Base-by-base conservation (phyloP, 2,329 filamentous ascomycete species). In the Fusarium transvaalense region DNA sequence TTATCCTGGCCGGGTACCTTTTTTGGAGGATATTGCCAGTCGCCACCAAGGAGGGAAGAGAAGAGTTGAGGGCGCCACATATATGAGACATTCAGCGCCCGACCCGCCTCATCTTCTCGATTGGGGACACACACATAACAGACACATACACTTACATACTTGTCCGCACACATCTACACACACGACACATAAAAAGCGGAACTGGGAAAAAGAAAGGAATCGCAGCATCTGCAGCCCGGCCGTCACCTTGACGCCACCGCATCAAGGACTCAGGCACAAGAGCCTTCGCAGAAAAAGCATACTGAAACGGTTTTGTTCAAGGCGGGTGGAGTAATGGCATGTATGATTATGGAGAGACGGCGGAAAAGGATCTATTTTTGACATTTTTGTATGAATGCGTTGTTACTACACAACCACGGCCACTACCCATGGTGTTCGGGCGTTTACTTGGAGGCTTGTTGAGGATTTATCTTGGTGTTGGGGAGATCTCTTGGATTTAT, bases 81-180 rank as follows among this genome's bases (percentile, higher is more conserved):
- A 57, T 32, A 64, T 74, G 69, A 74, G 68, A 74, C 71, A 74
- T 65, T 37, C 63, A 66, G 54, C 37, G 59, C 35, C 53, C 39
- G 56, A 51, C 58, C 60, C 54, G 47, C 69, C 32, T 52, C 53
- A 59, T 59, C 46, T 35, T 27, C 41, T 46, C 35, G 38, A 56
- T 63, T 42, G 42, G 58, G 60, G 48, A 59, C 43, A 64, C 39
- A 65, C 46, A 56, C 57, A 53, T 56, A 54, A 58, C 47, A 52
- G 35, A 47, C 41, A 61, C 56, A 62, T 12, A 37, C n/a, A 57
- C 35, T 35, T 52, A 65, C 67, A 65, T 71, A 71, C 55, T 48
- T 69, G 66, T 37, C 66, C 66, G 64, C 67, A 51, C 66, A 69
- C 54, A 61, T 61, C 41, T 60, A 66, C 38, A 66, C 58, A 64